Evolutionary conservation across 2,329 filamentous ascomycete species (phyloP), one percentile per base, ranked within the genome.

Genomic region (Fusarium sambucinum): DNA sequence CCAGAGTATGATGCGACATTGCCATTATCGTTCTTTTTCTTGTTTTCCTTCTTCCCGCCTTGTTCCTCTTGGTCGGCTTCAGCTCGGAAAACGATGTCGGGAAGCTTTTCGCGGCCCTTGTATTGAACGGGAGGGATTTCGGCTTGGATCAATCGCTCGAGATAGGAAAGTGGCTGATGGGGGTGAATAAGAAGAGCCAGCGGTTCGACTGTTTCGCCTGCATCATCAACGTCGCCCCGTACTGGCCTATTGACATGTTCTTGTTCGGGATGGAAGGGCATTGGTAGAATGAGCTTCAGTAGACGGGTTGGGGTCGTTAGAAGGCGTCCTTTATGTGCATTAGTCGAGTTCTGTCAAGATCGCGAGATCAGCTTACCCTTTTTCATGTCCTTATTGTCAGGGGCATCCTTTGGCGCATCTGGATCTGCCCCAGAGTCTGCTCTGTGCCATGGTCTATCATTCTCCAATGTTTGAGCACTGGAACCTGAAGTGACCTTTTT

Each of bases 131-230:
- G 87, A 0, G 93, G 92, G 0, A 97, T 83, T 78, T 97, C 94
- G 54, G 93, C 91, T 75, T 97, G 94, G 46, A 97, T 94, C 5
- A 97, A 82, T 11, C 93, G 88, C 77, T 97, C 93, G 41, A 97
- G 88, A 77, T 97, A 97, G 11, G 93, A 97, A 5, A 97, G 85
- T 0, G 94, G 94, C 75, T 97, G 94, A 66, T 96, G 92, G 0
- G 94, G 94, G 72, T 97, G 94, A 0, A 97, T 86, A 3, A 97
- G 87, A 0, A 97, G 85, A 1, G 94, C 94, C 14, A 97, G 83
- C 0, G 94, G 93, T 71, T 96, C 92, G n/a, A 95, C 88, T 0
- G 57, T 67, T 19, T 75, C 79, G 4, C 78, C 69, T 19, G 74
- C 73, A 19, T 78, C 75, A 8, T 74, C 53, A 19, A 77, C 76